Percentiles rank a stretch among this genome's conserved stretches.
Evolutionary conservation across 129 eudicot genomes (phyloP).

Genomic region (Chrysanthemum makinoi): DNA sequence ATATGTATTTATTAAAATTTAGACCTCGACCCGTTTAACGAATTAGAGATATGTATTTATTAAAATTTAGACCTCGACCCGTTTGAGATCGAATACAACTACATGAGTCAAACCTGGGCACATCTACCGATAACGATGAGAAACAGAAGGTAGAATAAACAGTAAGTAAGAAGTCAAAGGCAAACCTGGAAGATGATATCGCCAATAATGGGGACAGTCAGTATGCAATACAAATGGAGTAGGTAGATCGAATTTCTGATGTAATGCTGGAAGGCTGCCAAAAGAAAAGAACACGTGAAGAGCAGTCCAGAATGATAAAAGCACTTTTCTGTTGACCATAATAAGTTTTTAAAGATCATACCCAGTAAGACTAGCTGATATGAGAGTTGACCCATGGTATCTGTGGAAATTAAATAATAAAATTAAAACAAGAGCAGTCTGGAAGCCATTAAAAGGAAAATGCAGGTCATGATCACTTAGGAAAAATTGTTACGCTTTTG

Average conservation of each 20-base stretch:
- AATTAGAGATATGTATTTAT: no score
- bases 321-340: conserved; percentile 3
- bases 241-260: conserved; percentile 86
- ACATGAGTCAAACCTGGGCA: no score
- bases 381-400: conserved; percentile 89
- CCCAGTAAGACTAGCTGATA: conserved; percentile 95
- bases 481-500: conserved; percentile 59
- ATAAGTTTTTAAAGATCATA: conserved; percentile 19
- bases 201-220: conserved; percentile 98
- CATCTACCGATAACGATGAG: no score
- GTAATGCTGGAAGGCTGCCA: conserved; percentile 73
- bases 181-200: conserved; percentile 83
- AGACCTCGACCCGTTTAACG: no score
- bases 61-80: no score
- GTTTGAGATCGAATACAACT: no score
- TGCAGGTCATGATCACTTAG: not conserved
- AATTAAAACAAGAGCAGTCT: conserved; percentile 18
- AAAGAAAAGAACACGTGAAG: not conserved
- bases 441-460: conserved; percentile 4
- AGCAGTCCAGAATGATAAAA: conserved; percentile 7
- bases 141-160: not conserved
- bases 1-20: no score
- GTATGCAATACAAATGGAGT: conserved; percentile 87
- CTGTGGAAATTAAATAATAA: conserved; percentile 33
- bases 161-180: not conserved